These are phyloP conservation scores for Glebionis coronaria DNA, from an alignment of 129 eudicot species.

Conservation along the genomic window DNA sequence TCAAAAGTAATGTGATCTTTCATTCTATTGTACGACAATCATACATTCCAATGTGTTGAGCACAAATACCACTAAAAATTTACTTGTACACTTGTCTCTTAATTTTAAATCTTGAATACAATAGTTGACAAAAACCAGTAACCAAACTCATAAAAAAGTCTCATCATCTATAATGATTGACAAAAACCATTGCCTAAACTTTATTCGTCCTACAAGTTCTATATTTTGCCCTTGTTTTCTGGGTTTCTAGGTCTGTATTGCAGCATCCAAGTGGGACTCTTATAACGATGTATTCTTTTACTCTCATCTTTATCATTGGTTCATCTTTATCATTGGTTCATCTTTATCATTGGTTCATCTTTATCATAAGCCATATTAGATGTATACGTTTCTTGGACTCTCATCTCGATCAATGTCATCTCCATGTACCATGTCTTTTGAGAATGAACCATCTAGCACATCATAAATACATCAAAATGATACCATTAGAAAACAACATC, in stretches of 20 bases:
- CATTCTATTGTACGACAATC: too few species aligned
- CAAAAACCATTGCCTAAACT: slow-evolving; percentile 11
- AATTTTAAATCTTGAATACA: too few species aligned
- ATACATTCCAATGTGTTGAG: too few species aligned
- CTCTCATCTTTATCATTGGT: slow-evolving; percentile 19
- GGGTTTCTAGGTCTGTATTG: slow-evolving; percentile 35
- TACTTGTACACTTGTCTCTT: too few species aligned
- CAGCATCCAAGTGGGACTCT: slow-evolving; percentile 19
- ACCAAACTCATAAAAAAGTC: too few species aligned
- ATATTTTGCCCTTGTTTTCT: slow-evolving; percentile 36
- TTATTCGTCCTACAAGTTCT: slow-evolving; percentile 13
- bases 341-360: slow-evolving; percentile 15
- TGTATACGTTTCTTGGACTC: slow-evolving; percentile 15
- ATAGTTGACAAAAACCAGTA: too few species aligned
- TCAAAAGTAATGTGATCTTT: too few species aligned
- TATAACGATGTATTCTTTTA: slow-evolving; percentile 23
- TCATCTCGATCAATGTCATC: slow-evolving; percentile 34
- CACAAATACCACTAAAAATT: too few species aligned
- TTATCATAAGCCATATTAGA: slow-evolving; percentile 17
- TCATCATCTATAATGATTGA: too few species aligned
- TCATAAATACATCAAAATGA: slow-evolving; percentile 29
- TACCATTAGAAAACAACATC: neutral
- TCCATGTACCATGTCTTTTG: slow-evolving; percentile 14
- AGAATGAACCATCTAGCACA: slow-evolving; percentile 26
- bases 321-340: slow-evolving; percentile 7